phyloP scores from a whole-genome alignment of 2,329 filamentous ascomycete genomes.

The Dichotomopilus funicola region DNA sequence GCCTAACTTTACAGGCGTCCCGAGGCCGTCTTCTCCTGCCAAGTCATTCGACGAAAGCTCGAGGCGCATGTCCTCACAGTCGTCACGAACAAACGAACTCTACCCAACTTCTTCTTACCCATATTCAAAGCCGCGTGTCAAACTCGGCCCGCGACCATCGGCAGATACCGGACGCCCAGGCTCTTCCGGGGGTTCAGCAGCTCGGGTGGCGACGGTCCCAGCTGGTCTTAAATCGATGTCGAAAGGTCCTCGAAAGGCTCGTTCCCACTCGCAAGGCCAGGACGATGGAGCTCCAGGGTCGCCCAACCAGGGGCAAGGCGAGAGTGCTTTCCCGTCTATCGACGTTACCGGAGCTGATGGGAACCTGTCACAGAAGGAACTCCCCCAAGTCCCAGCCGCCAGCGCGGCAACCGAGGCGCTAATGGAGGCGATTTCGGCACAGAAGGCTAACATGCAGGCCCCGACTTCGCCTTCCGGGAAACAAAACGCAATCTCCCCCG shows the following conservation, averaged over 20 bases:
- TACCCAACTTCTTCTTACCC: slow-evolving; percentile 44
- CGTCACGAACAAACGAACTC: slow-evolving; percentile 43
- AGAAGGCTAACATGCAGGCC: slow-evolving; percentile 33
- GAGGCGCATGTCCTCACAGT: slow-evolving; percentile 46
- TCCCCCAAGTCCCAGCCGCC: slow-evolving; percentile 31
- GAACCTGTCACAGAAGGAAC: slow-evolving; percentile 25
- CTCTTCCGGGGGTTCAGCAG: slow-evolving; percentile 51
- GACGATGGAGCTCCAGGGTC: slow-evolving; percentile 27
- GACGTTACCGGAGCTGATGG: slow-evolving; percentile 30
- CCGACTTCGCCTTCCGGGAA: slow-evolving; percentile 37
- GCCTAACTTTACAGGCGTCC: slow-evolving; percentile 44
- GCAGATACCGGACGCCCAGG: slow-evolving; percentile 57
- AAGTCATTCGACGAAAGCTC: slow-evolving; percentile 37
- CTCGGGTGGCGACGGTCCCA: slow-evolving; percentile 70
- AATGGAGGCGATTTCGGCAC: slow-evolving; percentile 41
- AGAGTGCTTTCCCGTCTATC: slow-evolving; percentile 33
- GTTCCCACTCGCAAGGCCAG: slow-evolving; percentile 31
- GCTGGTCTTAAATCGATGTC: slow-evolving; percentile 68
- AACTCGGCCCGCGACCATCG: slow-evolving; percentile 80
- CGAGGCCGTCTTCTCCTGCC: slow-evolving; percentile 40
- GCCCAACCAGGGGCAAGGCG: slow-evolving; percentile 33
- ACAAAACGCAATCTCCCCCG: slow-evolving; percentile 62
- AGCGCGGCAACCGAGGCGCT: slow-evolving; percentile 32
- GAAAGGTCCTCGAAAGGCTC: slow-evolving; percentile 50
- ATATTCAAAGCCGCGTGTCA: slow-evolving; percentile 70